phyloP scores from a whole-genome alignment of 2,329 filamentous ascomycete species.

The Fusarium newnesense region DNA sequence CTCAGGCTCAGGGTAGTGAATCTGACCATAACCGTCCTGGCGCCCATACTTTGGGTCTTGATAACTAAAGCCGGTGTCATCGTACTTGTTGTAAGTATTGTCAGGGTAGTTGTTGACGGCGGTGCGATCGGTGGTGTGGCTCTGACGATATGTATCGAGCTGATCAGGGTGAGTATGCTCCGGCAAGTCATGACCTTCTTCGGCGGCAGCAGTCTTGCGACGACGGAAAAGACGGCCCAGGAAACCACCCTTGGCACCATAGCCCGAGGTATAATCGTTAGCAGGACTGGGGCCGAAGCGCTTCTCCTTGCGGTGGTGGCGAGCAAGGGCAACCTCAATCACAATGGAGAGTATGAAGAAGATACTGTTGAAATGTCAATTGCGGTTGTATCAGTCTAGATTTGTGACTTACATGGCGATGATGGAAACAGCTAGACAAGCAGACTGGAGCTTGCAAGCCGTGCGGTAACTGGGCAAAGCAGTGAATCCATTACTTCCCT shows the following conservation, averaged over 20 bases:
- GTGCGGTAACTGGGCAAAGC: constrained; percentile 58
- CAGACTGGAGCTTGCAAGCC: constrained; percentile 81
- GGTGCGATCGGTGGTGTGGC: constrained; percentile 54
- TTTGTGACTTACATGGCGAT: constrained; percentile 71
- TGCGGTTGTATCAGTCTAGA: background rate
- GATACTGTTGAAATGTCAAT: constrained; percentile 57
- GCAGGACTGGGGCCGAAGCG: constrained; percentile 66
- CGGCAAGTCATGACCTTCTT: constrained; percentile 50
- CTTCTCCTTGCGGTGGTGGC: constrained; percentile 79
- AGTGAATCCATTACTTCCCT: constrained; percentile 59
- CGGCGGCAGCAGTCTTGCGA: constrained; percentile 36
- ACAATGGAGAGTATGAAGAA: constrained; percentile 80
- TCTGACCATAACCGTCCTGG: constrained; percentile 45
- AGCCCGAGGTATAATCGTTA: constrained; percentile 70
- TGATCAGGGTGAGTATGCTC: constrained; percentile 54
- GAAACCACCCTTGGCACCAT: constrained; percentile 50
- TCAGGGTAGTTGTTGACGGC: constrained; percentile 45
- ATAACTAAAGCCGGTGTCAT: constrained; percentile 38
- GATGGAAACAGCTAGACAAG: constrained; percentile 80
- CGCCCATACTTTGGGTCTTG: constrained; percentile 38
- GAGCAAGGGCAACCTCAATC: constrained; percentile 74
- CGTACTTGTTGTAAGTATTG: constrained; percentile 43
- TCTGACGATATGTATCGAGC: constrained; percentile 53
- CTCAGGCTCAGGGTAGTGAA: constrained; percentile 42
- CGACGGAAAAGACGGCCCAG: constrained; percentile 49